These are phyloP conservation scores for Solanum hybrid DNA, from an alignment of 305 asterid species.

Conservation along the genomic window DNA sequence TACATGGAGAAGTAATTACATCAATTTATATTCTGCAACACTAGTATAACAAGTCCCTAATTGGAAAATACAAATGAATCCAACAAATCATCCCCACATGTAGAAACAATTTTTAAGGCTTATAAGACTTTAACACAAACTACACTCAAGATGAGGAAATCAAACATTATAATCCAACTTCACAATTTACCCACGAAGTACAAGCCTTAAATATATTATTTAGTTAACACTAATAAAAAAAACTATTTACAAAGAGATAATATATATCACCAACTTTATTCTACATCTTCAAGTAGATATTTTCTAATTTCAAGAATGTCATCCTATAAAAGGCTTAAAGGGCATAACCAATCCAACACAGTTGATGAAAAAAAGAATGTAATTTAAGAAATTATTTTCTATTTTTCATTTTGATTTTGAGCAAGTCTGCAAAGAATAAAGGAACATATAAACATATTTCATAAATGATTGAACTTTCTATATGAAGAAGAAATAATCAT, in stretches of 20 bases:
- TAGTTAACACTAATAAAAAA: too few relatives aligned
- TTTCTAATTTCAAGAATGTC: not conserved
- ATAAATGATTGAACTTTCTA: not conserved
- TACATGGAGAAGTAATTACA: conserved; percentile 58
- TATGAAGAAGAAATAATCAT: too few relatives aligned
- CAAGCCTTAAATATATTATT: not conserved
- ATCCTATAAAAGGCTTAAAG: not conserved
- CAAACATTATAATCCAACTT: not conserved
- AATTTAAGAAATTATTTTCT: too few relatives aligned
- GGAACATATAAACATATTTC: too few relatives aligned
- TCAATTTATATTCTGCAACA: not conserved
- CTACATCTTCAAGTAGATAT: not conserved
- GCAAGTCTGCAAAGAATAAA: not conserved
- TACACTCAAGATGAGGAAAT: not conserved
- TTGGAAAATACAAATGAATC: not conserved
- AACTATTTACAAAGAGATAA: too few relatives aligned
- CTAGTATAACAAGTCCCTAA: not conserved
- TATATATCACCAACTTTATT: not conserved
- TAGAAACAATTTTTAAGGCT: not conserved
- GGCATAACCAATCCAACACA: not conserved
- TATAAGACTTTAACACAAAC: not conserved
- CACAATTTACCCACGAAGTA: not conserved
- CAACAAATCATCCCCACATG: not conserved
- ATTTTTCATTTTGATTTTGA: not conserved
- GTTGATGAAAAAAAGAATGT: not conserved